These are phyloP conservation scores for Wickerhamiella azymoides DNA, from an alignment of 805 yeast genomes.

Conservation along the genomic window DNA sequence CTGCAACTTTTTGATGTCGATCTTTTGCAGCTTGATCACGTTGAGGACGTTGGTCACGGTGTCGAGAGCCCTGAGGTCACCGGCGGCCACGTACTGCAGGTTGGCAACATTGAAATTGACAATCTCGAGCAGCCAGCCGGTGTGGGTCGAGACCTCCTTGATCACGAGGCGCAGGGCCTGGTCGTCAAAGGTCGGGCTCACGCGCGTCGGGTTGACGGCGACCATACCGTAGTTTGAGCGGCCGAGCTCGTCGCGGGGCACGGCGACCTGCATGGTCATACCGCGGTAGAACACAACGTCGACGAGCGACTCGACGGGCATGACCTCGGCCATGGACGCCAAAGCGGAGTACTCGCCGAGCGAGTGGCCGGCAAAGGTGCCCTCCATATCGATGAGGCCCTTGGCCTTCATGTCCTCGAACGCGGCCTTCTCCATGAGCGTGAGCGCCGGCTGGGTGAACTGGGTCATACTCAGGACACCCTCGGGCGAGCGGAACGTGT, in stretches of 20 bases:
- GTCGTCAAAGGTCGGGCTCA: conserved; percentile 76
- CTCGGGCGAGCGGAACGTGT: conserved; percentile 80
- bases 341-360: conserved; percentile 98
- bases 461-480: conserved; percentile 97
- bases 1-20: conserved; percentile 79
- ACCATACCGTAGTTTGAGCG: conserved; percentile 99
- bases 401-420: conserved; percentile 94
- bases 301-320: conserved; percentile 95
- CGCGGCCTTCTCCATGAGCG: conserved; percentile 98
- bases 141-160: conserved; percentile 67
- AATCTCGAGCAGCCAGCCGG: conserved; percentile 91
- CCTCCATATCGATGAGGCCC: conserved; percentile 87
- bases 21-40: conserved; percentile 84
- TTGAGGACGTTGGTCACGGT: conserved; percentile 86
- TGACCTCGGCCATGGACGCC: conserved; percentile 92
- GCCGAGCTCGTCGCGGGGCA: conserved; percentile 88
- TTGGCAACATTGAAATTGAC: conserved; percentile 97
- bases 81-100: conserved; percentile 97
- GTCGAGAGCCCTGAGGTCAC: conserved; percentile 92
- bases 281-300: conserved; percentile 99
- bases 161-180: conserved; percentile 91
- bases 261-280: conserved; percentile 99
- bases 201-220: conserved; percentile 95
- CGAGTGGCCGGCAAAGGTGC: conserved; percentile 98
- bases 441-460: conserved; percentile 98